Evolutionary conservation across 768 basidiomycete genomes (phyloP).

Genomic region (Hypsizygus marmoreus): DNA sequence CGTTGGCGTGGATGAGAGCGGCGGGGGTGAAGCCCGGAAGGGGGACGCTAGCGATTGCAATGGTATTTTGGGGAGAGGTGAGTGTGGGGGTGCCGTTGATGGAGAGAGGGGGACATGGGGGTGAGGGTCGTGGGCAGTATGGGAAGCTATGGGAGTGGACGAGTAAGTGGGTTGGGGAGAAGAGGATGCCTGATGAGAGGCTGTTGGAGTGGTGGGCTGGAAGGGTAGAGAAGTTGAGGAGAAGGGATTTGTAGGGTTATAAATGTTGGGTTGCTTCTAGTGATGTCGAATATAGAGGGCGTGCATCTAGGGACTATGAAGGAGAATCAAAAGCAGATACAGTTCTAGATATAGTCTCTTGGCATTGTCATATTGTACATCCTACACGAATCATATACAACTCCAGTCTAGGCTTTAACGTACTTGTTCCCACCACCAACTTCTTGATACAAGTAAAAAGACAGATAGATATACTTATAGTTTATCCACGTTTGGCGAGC

Average conservation of each 20-base stretch:
- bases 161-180: slow-evolving; percentile 55
- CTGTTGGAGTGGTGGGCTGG: slow-evolving; percentile 35
- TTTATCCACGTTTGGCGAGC: slow-evolving; percentile 18
- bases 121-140: slow-evolving; percentile 42
- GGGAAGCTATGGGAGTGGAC: slow-evolving; percentile 52
- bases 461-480: background rate
- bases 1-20: slow-evolving; percentile 74
- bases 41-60: slow-evolving; percentile 57
- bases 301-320: no score
- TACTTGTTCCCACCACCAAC: no score
- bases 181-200: slow-evolving; percentile 42
- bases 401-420: no score
- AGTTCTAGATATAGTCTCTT: no score
- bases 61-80: slow-evolving; percentile 76
- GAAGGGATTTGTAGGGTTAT: slow-evolving; percentile 29
- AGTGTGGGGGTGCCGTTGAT: slow-evolving; percentile 61
- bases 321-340: no score
- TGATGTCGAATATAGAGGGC: no score
- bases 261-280: no score
- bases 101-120: slow-evolving; percentile 41
- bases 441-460: background rate
- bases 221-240: slow-evolving; percentile 30
- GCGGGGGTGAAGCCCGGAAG: slow-evolving; percentile 53
- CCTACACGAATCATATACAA: no score
- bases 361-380: no score